Conservation (phyloP, 2,329 filamentous ascomycete genomes). For the Waltergamsia citrina region DNA sequence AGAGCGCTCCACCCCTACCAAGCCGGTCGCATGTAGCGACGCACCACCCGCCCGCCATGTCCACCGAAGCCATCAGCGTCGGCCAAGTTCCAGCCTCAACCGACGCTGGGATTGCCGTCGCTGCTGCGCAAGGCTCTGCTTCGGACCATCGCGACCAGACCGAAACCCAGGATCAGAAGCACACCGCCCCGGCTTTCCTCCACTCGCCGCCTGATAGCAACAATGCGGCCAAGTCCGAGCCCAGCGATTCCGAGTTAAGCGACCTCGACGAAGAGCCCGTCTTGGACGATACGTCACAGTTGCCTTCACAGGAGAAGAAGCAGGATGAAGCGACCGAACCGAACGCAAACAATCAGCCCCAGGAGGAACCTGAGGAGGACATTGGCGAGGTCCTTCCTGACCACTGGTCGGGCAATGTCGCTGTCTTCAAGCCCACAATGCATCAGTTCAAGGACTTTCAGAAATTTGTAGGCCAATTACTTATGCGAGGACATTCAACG, state of each 20-base stretch:
- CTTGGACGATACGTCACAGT: slow-evolving; percentile 1
- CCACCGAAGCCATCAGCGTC: slow-evolving; percentile 41
- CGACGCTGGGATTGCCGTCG: slow-evolving; percentile 7
- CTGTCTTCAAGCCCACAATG: slow-evolving; percentile 94
- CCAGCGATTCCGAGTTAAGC: slow-evolving; percentile 56
- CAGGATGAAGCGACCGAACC: slow-evolving; percentile 1
- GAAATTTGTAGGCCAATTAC: slow-evolving; percentile 57
- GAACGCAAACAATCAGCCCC: slow-evolving; percentile 10
- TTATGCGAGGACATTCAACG: neutral
- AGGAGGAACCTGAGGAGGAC: slow-evolving; percentile 39
- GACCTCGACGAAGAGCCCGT: slow-evolving; percentile 46
- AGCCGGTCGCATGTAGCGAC: slow-evolving; percentile 22
- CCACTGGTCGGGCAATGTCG: slow-evolving; percentile 84
- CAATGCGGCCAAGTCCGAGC: slow-evolving; percentile 47
- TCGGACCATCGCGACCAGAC: slow-evolving; percentile 14
- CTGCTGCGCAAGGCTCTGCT: slow-evolving; percentile 8
- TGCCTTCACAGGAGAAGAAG: slow-evolving; percentile 9
- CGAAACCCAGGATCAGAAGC: slow-evolving; percentile 24
- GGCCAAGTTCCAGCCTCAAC: slow-evolving; percentile 25
- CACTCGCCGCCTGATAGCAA: slow-evolving; percentile 58
- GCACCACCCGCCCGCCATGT: slow-evolving; percentile 36
- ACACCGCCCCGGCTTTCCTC: slow-evolving; percentile 33
- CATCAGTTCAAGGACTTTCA: slow-evolving; percentile 91
- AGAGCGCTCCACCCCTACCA: neutral
- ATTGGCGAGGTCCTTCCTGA: slow-evolving; percentile 75